Evolutionary conservation across 2,329 filamentous ascomycete species (phyloP).

Genomic region (Aspergillus fischeri): DNA sequence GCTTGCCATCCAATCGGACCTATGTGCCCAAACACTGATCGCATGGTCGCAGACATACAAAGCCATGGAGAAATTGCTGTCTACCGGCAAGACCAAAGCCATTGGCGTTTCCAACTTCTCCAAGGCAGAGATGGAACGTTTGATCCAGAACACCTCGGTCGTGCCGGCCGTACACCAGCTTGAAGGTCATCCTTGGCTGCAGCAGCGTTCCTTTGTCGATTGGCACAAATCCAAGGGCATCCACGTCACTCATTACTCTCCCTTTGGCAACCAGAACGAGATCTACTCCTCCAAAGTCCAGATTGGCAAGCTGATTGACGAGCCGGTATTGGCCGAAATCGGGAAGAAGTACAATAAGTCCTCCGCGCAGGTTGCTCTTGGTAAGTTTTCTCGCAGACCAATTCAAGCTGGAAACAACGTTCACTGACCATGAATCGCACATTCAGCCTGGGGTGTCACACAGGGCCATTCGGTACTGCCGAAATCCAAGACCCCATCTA

Average conservation of each 20-base stretch:
- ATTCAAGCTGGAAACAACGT: background rate
- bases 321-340: slow-evolving; percentile 47
- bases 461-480: slow-evolving; percentile 51
- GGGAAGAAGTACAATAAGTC: slow-evolving; percentile 51
- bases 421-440: background rate
- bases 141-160: slow-evolving; percentile 43
- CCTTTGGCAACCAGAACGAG: slow-evolving; percentile 53
- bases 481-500: slow-evolving; percentile 46
- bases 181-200: slow-evolving; percentile 52
- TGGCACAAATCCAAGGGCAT: slow-evolving; percentile 50
- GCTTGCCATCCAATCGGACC: background rate
- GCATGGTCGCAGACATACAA: slow-evolving; percentile 42
- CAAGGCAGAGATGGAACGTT: slow-evolving; percentile 44
- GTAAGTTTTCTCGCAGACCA: slow-evolving; percentile 19
- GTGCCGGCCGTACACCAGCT: slow-evolving; percentile 49
- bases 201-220: slow-evolving; percentile 46
- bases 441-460: slow-evolving; percentile 50
- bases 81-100: slow-evolving; percentile 44
- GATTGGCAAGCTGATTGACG: slow-evolving; percentile 50
- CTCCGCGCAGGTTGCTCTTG: slow-evolving; percentile 49
- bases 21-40: background rate
- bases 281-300: slow-evolving; percentile 43
- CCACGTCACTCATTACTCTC: slow-evolving; percentile 53
- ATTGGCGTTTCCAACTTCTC: slow-evolving; percentile 54
- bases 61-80: slow-evolving; percentile 44